These are phyloP conservation scores for Setaria viridis DNA, from an alignment of 202 grass and related monocot genomes.

Conservation along the genomic window DNA sequence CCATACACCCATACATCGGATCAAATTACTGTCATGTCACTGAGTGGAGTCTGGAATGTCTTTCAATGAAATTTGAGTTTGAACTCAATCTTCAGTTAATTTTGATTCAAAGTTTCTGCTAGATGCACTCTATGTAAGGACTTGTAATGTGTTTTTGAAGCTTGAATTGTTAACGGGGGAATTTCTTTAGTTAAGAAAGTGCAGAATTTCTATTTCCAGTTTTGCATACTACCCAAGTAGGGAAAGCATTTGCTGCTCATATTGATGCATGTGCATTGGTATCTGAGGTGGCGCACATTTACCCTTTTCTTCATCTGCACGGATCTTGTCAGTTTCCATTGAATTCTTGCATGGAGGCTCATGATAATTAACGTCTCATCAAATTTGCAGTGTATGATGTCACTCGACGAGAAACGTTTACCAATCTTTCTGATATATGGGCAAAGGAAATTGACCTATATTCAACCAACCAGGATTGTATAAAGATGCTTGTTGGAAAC, in stretches of 20 bases:
- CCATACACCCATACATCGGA: background rate
- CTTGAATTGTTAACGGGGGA: background rate
- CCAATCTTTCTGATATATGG: conserved; percentile 92
- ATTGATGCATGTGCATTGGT: background rate
- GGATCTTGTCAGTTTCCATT: background rate
- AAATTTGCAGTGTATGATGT: conserved; percentile 81
- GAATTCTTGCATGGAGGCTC: background rate
- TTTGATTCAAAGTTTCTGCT: background rate
- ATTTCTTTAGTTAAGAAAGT: conserved; percentile 1
- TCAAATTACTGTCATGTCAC: background rate
- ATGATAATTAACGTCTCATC: background rate
- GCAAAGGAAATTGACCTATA: conserved; percentile 97
- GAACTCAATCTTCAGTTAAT: background rate
- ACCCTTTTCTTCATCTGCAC: background rate
- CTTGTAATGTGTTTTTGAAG: background rate
- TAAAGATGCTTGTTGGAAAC: conserved; percentile 99
- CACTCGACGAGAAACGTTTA: conserved; percentile 84
- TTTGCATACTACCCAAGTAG: background rate
- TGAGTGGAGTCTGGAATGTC: background rate
- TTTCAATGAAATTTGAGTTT: background rate
- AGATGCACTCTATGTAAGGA: background rate
- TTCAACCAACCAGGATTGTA: conserved; percentile 96
- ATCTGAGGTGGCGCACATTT: background rate
- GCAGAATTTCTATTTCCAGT: background rate
- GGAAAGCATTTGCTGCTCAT: background rate